Percentiles rank a stretch among this genome's conserved stretches.
These are phyloP conservation scores for Gossypium aridum DNA, from an alignment of 441 rosid genomes.

Conservation along the genomic window DNA sequence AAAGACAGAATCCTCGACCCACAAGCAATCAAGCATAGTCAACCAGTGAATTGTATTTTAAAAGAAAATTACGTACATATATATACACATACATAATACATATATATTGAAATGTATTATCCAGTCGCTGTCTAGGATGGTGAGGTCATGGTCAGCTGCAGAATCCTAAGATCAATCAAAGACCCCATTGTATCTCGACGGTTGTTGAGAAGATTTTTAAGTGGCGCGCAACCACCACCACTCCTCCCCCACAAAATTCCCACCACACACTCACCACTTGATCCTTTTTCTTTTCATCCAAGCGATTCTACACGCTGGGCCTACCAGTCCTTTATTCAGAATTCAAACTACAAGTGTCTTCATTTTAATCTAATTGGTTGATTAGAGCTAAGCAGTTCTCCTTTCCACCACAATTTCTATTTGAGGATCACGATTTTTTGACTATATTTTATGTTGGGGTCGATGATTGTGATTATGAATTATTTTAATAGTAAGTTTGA, in stretches of 20 bases:
- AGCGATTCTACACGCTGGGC: not conserved
- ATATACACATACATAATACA: not conserved
- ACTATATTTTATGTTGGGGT: not conserved
- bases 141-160: constrained; percentile 8
- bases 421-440: not conserved
- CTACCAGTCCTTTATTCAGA: too few species aligned
- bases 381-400: not conserved
- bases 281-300: constrained; percentile 5
- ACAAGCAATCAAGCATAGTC: not conserved
- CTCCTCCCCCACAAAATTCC: constrained; percentile 11
- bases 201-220: constrained; percentile 13
- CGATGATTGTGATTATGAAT: not conserved
- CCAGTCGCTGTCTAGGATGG: not conserved
- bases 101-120: not conserved
- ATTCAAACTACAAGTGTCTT: not conserved
- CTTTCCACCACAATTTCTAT: constrained; percentile 18
- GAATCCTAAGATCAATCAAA: constrained; percentile 15
- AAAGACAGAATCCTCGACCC: not conserved
- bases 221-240: constrained; percentile 11
- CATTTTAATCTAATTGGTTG: not conserved
- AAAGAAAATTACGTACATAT: not conserved
- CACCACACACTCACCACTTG: constrained; percentile 18
- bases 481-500: not conserved
- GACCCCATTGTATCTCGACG: not conserved
- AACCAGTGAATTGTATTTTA: not conserved